Evolutionary conservation across 2,329 filamentous ascomycete genomes (phyloP), one percentile per base, ranked within the genome.

Genomic region (Grosmannia clavigera): DNA sequence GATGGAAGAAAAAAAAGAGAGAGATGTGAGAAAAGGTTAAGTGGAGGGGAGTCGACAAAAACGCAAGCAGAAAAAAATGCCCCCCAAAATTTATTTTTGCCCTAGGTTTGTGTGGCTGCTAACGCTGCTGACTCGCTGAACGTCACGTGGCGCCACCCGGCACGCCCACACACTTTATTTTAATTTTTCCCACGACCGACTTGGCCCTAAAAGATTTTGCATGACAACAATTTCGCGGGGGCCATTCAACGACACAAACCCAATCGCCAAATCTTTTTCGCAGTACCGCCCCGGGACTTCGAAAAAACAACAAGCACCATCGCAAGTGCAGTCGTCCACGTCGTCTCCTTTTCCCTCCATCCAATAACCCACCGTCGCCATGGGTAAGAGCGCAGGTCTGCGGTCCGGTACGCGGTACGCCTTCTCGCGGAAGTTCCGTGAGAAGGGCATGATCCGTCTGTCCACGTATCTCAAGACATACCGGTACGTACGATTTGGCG

Each of bases 381-480:
- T 90, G 87, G 86, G 86, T 88, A 87, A 92, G 82, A 83, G 88
- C 72, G 85, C 86, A 79, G 88, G 88, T 90, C 85, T 92, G 74
- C 85, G 89, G 77, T 82, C 87, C 75, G 88, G 88, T 78, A 92
- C 88, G 78, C 87, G 88, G 78, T 90, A 92, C 86, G 87, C 90
- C 80, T 99, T 96, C 86, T 89, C 87, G 75, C 85, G 92, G 73
- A 82, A 86, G 75, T 96, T 95, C 84, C 91, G 94, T 80, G 81
- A 96, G 82, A 90, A 92, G 83, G 94, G 94, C 76, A 86, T 86
- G 82, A 96, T 99, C 81, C 80, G 83, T 72, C 82, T 97, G 74
- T 91, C 87, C 70, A 97, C 92, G 75, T 99, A 97, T 84, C 82
- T 99, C 73, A 86, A 86, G 77, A 84, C 89, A 75, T 97, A 95